Evolutionary conservation across 108 stramenopile species (phyloP).

Genomic region (Fragilariopsis cylindrus): DNA sequence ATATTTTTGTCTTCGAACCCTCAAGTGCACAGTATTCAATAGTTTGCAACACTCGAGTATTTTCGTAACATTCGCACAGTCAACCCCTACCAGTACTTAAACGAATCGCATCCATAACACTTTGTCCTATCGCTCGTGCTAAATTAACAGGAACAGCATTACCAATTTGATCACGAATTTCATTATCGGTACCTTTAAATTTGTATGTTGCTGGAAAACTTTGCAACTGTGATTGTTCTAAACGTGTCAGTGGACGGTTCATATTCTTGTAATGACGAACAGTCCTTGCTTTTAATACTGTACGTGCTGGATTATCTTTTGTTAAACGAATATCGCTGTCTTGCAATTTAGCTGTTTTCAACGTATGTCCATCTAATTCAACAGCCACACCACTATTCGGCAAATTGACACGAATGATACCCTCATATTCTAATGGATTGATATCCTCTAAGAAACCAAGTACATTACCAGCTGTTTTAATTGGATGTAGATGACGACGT

Average conservation of each 20-base stretch:
- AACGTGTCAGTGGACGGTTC: slow-evolving; percentile 31
- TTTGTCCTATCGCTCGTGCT: slow-evolving; percentile 42
- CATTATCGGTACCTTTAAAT: slow-evolving; percentile 39
- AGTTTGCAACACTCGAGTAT: too few species aligned
- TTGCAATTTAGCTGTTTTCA: slow-evolving; percentile 6
- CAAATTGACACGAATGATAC: slow-evolving; percentile 8
- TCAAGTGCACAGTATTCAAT: too few species aligned
- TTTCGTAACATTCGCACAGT: too few species aligned
- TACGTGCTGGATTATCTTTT: slow-evolving; percentile 45
- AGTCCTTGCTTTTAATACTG: slow-evolving; percentile 32
- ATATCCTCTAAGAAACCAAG: slow-evolving; percentile 39
- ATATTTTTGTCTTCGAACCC: too few species aligned
- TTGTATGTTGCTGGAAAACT: slow-evolving; percentile 48
- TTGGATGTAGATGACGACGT: slow-evolving; percentile 16
- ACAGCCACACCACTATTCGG: slow-evolving; percentile 9
- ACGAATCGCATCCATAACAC: slow-evolving; percentile 5
- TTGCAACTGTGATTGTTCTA: slow-evolving; percentile 51
- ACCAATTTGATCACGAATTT: slow-evolving; percentile 49
- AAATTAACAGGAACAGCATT: slow-evolving; percentile 61
- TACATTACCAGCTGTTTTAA: slow-evolving; percentile 41
- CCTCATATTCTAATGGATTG: slow-evolving; percentile 20
- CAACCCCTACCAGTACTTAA: neutral
- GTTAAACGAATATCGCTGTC: neutral
- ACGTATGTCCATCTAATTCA: slow-evolving; percentile 28
- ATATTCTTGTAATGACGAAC: slow-evolving; percentile 44